Conservation (phyloP, 305 asterid species). For the Withania somnifera region DNA sequence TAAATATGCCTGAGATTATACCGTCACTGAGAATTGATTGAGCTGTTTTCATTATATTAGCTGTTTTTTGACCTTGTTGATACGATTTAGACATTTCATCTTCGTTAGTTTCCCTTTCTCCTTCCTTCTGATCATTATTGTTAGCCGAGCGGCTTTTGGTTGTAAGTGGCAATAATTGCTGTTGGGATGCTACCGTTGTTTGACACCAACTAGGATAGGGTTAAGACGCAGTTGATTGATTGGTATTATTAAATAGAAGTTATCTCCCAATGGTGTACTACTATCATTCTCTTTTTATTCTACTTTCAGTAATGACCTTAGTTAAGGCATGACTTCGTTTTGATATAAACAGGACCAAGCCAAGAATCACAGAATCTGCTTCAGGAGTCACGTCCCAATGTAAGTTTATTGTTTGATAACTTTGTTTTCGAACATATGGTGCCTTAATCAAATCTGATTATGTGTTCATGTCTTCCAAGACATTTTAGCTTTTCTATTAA, state of each 20-base stretch:
- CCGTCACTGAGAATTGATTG: background rate
- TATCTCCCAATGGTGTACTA: background rate
- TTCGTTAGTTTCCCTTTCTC: background rate
- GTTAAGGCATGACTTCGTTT: background rate
- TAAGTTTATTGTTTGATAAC: conserved; percentile 19
- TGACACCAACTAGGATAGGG: background rate
- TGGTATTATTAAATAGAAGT: background rate
- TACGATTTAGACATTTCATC: background rate
- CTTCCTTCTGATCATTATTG: background rate
- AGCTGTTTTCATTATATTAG: background rate
- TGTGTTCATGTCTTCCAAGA: background rate
- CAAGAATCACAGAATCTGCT: conserved; percentile 23
- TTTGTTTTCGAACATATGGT: background rate
- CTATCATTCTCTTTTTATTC: background rate
- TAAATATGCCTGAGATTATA: background rate
- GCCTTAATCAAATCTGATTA: background rate
- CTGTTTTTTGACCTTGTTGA: background rate
- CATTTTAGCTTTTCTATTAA: background rate
- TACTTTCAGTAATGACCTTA: background rate
- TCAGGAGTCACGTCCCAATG: conserved; percentile 29
- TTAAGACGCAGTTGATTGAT: background rate
- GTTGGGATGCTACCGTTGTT: background rate
- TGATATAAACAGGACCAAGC: conserved; percentile 32
- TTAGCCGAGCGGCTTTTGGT: background rate
- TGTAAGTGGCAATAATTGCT: background rate